phyloP scores from a whole-genome alignment of 345 rosid species.

The Hibiscus syriacus region DNA sequence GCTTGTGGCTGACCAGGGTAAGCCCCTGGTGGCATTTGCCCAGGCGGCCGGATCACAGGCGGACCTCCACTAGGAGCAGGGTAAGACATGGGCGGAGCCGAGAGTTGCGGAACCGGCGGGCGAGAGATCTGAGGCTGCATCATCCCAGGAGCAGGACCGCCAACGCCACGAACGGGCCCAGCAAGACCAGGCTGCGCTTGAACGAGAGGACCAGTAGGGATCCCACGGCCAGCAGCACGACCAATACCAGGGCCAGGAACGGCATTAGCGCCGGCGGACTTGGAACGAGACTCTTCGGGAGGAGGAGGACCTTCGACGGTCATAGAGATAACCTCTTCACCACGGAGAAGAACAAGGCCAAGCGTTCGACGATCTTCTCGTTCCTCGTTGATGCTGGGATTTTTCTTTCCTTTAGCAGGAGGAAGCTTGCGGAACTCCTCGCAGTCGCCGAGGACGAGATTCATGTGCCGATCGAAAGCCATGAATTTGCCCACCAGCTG shows the following conservation, averaged over 20 bases:
- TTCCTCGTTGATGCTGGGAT: conserved; percentile 43
- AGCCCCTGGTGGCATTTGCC: conserved; percentile 57
- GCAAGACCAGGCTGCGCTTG: conserved; percentile 98
- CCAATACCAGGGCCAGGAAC: conserved; percentile 87
- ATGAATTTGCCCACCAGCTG: conserved; percentile 95
- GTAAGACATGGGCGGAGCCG: conserved; percentile 66
- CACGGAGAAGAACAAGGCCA: conserved; percentile 88
- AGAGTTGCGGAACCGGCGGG: conserved; percentile 54
- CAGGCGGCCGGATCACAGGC: conserved; percentile 74
- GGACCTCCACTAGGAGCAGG: conserved; percentile 36
- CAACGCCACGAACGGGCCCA: conserved; percentile 94
- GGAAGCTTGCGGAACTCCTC: conserved; percentile 98
- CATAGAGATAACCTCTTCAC: conserved; percentile 97
- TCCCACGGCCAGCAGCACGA: conserved; percentile 98
- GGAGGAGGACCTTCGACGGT: conserved; percentile 99
- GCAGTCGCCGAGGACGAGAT: conserved; percentile 93
- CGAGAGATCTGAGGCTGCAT: conserved; percentile 97
- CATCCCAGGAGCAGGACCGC: conserved; percentile 96
- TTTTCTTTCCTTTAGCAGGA: conserved; percentile 77
- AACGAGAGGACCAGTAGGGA: conserved; percentile 76
- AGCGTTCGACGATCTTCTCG: conserved; percentile 95
- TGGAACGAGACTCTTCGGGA: conserved; percentile 93
- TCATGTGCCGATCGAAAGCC: conserved; percentile 99
- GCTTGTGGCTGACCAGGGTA: conserved; percentile 70
- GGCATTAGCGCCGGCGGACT: conserved; percentile 55